Base-by-base conservation (phyloP, 2,329 filamentous ascomycete genomes). In the Trichoderma koningii region DNA sequence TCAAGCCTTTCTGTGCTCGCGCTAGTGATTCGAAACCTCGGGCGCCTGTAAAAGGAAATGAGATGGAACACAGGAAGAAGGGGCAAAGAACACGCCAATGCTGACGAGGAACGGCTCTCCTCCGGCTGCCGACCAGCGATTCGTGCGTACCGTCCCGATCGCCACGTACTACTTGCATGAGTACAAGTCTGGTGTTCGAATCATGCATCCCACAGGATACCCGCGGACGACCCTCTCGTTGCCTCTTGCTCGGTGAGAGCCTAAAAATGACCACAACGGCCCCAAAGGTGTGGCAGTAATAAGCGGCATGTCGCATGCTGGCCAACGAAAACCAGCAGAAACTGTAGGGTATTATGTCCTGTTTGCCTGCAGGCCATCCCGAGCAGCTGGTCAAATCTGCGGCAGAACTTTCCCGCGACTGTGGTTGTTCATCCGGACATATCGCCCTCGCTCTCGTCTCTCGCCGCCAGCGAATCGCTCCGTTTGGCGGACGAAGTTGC, bases 171-270 rank as follows among this genome's bases (percentile, higher is more conserved):
- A 38, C 12, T 38, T 38, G 34, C 34, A 14, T 38, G 34, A 14
- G 34, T 34, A 10, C 10, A 12, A 1, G 34, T 14, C 12, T 14
- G 34, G 14, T 14, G 10, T 2, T 38, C 10, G 34, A 38, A 38
- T 38, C 7, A 38, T 38, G 10, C 34, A 14, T 38, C 34, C 34
- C 10, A 14, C 14, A 14, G 12, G 10, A 38, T 9, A 38, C 10
- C 12, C 10, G 10, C 34, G 34, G 15, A 26, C 38, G 17, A 19
- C 23, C 6, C 26, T 26, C 45, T 51, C 28, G 30, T 60, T 28
- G 23, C 30, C 21, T 51, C 23, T 38, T 60, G 56, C 45, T 61
- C 57, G 57, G 57, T 52, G 57, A 61, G 45, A 38, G 52, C 6
- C 41, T 42, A 23, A n/a, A 42, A 51, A 41, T 51, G 42, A 26